A percentile compares a stretch with the other conserved stretches of the same genome.
Evolutionary conservation across 2,329 filamentous ascomycete genomes (phyloP).

Genomic region (Fusarium sp.): DNA sequence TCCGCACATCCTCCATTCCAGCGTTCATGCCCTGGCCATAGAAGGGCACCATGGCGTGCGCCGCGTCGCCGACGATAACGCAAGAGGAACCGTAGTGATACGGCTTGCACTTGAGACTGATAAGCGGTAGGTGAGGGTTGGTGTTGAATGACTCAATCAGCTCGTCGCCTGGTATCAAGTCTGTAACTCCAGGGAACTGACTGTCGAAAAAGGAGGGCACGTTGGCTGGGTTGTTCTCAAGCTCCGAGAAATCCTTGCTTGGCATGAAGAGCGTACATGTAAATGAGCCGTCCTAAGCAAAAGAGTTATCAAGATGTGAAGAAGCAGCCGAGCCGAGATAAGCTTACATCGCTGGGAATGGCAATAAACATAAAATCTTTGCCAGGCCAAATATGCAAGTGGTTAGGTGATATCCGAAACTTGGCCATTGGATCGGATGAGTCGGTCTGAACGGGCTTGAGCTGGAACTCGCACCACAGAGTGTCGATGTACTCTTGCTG

Average conservation of each 20-base stretch:
- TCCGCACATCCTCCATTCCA: slow-evolving; percentile 90
- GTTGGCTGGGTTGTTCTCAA: slow-evolving; percentile 71
- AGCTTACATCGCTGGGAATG: slow-evolving; percentile 75
- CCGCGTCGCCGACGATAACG: slow-evolving; percentile 91
- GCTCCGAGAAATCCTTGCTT: slow-evolving; percentile 70
- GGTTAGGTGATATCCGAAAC: slow-evolving; percentile 89
- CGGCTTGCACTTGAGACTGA: slow-evolving; percentile 91
- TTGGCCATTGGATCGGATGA: slow-evolving; percentile 51
- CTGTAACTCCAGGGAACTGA: slow-evolving; percentile 87
- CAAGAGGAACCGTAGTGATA: slow-evolving; percentile 82
- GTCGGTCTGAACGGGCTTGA: slow-evolving; percentile 63
- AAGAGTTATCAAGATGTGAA: slow-evolving; percentile 15
- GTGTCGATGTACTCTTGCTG: slow-evolving; percentile 96
- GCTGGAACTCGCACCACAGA: slow-evolving; percentile 95
- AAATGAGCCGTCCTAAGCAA: slow-evolving; percentile 82
- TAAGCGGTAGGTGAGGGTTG: slow-evolving; percentile 92
- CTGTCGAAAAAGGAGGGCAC: slow-evolving; percentile 80
- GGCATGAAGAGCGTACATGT: slow-evolving; percentile 95
- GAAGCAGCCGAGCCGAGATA: neutral
- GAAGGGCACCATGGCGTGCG: slow-evolving; percentile 98
- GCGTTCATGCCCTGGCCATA: slow-evolving; percentile 99
- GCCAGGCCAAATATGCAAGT: slow-evolving; percentile 97
- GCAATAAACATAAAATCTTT: slow-evolving; percentile 98
- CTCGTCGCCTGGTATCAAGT: slow-evolving; percentile 73
- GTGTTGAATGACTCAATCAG: slow-evolving; percentile 78